These are phyloP conservation scores for Oryza officinalis DNA, from an alignment of 176 grass and related monocot species.

Conservation along the genomic window DNA sequence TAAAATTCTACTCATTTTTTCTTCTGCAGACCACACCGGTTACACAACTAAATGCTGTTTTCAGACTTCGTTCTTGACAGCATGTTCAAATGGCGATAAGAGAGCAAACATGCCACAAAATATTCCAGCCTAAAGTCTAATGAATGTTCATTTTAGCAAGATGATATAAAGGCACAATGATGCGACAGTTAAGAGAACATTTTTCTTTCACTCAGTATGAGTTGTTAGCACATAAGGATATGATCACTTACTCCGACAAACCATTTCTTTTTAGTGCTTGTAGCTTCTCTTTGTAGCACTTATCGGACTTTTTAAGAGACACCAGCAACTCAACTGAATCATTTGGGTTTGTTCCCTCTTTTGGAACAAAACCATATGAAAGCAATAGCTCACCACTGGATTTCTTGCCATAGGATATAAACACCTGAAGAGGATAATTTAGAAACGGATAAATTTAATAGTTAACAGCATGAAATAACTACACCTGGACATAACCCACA, in stretches of 20 bases:
- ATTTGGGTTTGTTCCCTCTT: conserved; percentile 94
- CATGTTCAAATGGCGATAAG: conserved; percentile 4
- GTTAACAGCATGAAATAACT: conserved; percentile 11
- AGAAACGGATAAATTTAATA: conserved; percentile 9
- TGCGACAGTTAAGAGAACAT: neutral
- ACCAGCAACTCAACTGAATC: conserved; percentile 86
- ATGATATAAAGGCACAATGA: neutral
- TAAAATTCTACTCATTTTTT: neutral
- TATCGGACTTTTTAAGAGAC: conserved; percentile 77
- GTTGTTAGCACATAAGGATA: neutral
- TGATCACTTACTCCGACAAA: conserved; percentile 75
- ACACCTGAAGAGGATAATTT: conserved; percentile 57
- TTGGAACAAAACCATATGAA: conserved; percentile 97
- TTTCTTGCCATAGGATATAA: conserved; percentile 97
- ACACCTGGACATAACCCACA: neutral
- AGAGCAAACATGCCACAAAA: conserved; percentile 11
- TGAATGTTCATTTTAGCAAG: neutral
- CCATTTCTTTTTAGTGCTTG: conserved; percentile 68
- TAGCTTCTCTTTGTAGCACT: conserved; percentile 86
- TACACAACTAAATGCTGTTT: conserved; percentile 2
- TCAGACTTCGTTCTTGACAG: neutral
- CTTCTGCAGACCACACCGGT: neutral
- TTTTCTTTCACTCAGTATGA: neutral
- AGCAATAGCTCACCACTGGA: conserved; percentile 94
- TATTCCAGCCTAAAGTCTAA: neutral